Conservation (phyloP, 2,329 filamentous ascomycete genomes). For the Nothomitra cinnamomea region DNA sequence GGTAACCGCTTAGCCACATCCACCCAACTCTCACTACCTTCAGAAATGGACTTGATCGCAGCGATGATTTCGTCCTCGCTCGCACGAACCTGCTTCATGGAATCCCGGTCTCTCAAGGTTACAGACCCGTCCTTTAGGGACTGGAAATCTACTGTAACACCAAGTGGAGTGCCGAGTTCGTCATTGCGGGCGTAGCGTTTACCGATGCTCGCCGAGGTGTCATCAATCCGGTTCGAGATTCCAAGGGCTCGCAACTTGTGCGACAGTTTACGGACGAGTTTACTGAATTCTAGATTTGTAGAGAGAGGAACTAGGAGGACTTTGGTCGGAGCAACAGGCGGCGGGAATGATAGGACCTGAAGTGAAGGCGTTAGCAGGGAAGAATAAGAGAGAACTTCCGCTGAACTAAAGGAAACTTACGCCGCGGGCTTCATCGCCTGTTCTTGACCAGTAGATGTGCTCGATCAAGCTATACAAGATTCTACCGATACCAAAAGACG, state of each 20-base stretch:
- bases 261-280: conserved; percentile 56
- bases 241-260: conserved; percentile 58
- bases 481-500: conserved; percentile 90
- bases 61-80: conserved; percentile 63
- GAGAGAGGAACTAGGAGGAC: conserved; percentile 84
- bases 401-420: conserved; percentile 36
- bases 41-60: conserved; percentile 48
- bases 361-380: conserved; percentile 8
- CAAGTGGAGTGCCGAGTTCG: conserved; percentile 85
- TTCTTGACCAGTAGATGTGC: conserved; percentile 87
- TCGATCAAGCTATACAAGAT: conserved; percentile 89
- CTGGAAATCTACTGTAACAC: conserved; percentile 92
- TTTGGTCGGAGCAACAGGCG: conserved; percentile 78
- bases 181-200: conserved; percentile 92
- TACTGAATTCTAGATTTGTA: conserved; percentile 61
- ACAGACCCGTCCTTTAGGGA: conserved; percentile 73
- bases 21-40: conserved; percentile 46
- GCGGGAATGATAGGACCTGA: conserved; percentile 56
- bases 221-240: conserved; percentile 73
- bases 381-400: background rate
- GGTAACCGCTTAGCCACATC: conserved; percentile 66
- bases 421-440: conserved; percentile 67
- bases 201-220: conserved; percentile 80
- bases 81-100: conserved; percentile 76
- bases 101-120: conserved; percentile 80